Base-by-base conservation (phyloP, 257 asterid species). In the Plantago elongata region DNA sequence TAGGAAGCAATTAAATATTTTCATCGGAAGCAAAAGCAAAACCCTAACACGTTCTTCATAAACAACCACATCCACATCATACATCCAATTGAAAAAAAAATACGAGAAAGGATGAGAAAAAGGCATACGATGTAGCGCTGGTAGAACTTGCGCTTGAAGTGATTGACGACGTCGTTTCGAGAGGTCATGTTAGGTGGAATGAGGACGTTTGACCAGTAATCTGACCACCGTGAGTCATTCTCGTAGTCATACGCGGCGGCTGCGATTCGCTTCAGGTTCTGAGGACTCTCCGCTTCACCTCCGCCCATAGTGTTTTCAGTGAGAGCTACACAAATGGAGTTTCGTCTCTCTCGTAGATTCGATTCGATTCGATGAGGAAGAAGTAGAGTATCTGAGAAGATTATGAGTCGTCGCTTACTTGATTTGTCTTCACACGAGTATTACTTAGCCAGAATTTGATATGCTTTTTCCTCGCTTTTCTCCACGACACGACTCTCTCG, bases 81-180 rank as follows among this genome's bases (percentile, higher is more conserved):
- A 44, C 12, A 49, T 40, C 22, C 37, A 47, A 55, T 51, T 30
- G 18, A 68, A 14, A 69, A 38, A n/a, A 44, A 44, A 62, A 29
- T 34, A 0, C 11, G 11, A 47, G 30, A 22, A 45, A 69, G 11
- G 13, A 14, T 34, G 7, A 52, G 15, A 13, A 43, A 37, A 52
- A 46, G 46, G 2, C 63, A 34, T 74, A 91, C 98, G 69, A 91
- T 79, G 83, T 67, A 81, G 27, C 96, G 97, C 77, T 92, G 96
- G 74, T 92, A 91, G 88, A 91, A 91, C 78, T 91, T 91, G 76
- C 77, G 93, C 82, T 91, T 88, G 89, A 79, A 91, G 84, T 88
- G 97, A 14, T 75, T 57, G 67, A 78, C 90, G 75, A 88, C 95
- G 67, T 88, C 97, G 75, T 67, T 69, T 60, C 95, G 90, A 69